Base-by-base conservation (phyloP, 2,329 filamentous ascomycete species). In the Scedosporium aurantiacum region DNA sequence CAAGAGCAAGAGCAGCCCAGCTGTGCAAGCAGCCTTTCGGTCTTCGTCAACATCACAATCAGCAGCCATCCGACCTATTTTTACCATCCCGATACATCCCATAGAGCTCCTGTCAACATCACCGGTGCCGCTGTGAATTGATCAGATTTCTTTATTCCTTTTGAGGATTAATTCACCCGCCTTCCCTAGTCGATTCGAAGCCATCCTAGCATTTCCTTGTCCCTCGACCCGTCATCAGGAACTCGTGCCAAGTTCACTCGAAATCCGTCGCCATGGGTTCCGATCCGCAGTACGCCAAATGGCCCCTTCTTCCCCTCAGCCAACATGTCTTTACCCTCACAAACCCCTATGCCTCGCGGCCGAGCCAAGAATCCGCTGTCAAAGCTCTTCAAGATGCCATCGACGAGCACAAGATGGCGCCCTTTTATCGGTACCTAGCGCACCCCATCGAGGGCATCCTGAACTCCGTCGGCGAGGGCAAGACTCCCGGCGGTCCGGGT, bases 281-380 rank as follows among this genome's bases (percentile, higher is more conserved):
- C 71, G 90, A 94, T 76, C 88, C 89, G 67, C 90, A 91, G 75
- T 92, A 92, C 77, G 87, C 88, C 69, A 90, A 90, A 76, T 93
- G 88, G 79, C 90, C 90, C 64, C 80, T 91, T 75, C 84, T 94
- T 72, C 83, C 89, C 68, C 82, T 95, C 70, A 84, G 89, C 65
- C 90, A 94, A 79, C 86, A 91, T 73, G 89, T 94, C 76, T 94
- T 94, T 79, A 87, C 87, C 71, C 82, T 94, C 77, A 91, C 89
- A 72, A 92, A 92, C 75, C 84, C 88, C 67, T 87, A 89, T 67
- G 84, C 89, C 68, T 76, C 85, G 63, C 81, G 82, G 71, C 66
- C 77, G 62, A 75, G 81, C 63, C 90, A 92, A 75, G 85, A 92
- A 75, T 75, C 82, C 61, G 85, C 90, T 45, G 80, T 87, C 66